Percentiles rank a stretch among this genome's conserved stretches.
Evolutionary conservation across 345 rosid species (phyloP).

Genomic region (Salix exigua): DNA sequence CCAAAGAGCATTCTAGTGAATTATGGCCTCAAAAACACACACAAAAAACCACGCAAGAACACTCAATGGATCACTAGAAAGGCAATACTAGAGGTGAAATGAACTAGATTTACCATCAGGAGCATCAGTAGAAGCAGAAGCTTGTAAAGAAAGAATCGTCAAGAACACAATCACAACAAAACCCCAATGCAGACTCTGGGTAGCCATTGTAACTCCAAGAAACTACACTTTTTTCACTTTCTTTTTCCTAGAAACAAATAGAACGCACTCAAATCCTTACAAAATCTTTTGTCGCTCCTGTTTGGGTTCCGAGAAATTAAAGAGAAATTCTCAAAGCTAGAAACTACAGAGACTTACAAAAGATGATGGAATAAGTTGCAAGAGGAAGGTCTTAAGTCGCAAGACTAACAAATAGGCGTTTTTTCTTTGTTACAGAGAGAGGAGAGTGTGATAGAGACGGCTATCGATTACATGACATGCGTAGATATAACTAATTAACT

Average conservation of each 20-base stretch:
- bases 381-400: background rate
- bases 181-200: conserved; percentile 11
- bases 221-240: background rate
- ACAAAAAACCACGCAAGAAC: background rate
- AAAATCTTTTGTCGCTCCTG: background rate
- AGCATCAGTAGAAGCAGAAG: conserved; percentile 53
- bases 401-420: too few species aligned
- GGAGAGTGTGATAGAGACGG: background rate
- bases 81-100: background rate
- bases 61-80: conserved; percentile 11
- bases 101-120: conserved; percentile 49
- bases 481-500: too few species aligned
- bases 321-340: background rate
- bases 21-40: background rate
- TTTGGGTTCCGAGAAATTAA: conserved; percentile 13
- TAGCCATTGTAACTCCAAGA: conserved; percentile 32
- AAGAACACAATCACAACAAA: conserved; percentile 28
- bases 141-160: conserved; percentile 30
- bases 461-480: background rate
- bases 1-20: background rate
- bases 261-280: background rate
- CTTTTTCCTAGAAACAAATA: conserved; percentile 15
- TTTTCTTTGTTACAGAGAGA: background rate
- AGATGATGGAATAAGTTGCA: too few species aligned
- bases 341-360: background rate